phyloP scores from a whole-genome alignment of 2,329 filamentous ascomycete genomes.

The Lecanosticta acicola region DNA sequence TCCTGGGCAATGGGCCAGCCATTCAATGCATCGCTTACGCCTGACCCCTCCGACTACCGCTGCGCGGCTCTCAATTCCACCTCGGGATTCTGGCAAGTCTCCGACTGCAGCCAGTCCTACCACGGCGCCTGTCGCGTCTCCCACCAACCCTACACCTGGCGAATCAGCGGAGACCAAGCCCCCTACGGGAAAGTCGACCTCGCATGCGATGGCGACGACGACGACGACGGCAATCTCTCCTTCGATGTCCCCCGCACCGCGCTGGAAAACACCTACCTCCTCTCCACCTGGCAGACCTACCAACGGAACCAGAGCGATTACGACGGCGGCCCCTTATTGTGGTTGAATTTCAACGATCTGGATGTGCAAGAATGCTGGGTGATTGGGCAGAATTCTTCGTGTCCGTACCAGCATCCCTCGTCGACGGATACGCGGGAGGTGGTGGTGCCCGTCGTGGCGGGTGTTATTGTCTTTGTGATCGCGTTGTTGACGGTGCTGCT shows the following conservation, averaged over 20 bases:
- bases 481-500: slow-evolving; percentile 57
- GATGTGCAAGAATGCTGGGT: slow-evolving; percentile 57
- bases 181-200: slow-evolving; percentile 37
- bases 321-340: slow-evolving; percentile 36
- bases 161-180: slow-evolving; percentile 40
- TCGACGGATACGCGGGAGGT: slow-evolving; percentile 44
- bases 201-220: slow-evolving; percentile 45
- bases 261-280: slow-evolving; percentile 58
- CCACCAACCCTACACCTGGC: slow-evolving; percentile 54
- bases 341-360: slow-evolving; percentile 58
- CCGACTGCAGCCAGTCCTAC: slow-evolving; percentile 49
- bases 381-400: slow-evolving; percentile 49
- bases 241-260: slow-evolving; percentile 57
- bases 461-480: slow-evolving; percentile 57
- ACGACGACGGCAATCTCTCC: no score
- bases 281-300: slow-evolving; percentile 27
- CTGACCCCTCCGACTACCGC: slow-evolving; percentile 33
- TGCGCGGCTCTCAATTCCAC: slow-evolving; percentile 52
- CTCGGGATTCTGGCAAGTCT: slow-evolving; percentile 54
- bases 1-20: slow-evolving; percentile 57
- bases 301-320: slow-evolving; percentile 22
- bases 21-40: slow-evolving; percentile 38
- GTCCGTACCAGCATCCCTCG: slow-evolving; percentile 47
- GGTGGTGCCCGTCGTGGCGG: slow-evolving; percentile 57
- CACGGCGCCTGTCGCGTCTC: slow-evolving; percentile 53